These are phyloP conservation scores for Trichoderma asperelloides DNA, from an alignment of 495 filamentous ascomycete genomes.

Conservation along the genomic window DNA sequence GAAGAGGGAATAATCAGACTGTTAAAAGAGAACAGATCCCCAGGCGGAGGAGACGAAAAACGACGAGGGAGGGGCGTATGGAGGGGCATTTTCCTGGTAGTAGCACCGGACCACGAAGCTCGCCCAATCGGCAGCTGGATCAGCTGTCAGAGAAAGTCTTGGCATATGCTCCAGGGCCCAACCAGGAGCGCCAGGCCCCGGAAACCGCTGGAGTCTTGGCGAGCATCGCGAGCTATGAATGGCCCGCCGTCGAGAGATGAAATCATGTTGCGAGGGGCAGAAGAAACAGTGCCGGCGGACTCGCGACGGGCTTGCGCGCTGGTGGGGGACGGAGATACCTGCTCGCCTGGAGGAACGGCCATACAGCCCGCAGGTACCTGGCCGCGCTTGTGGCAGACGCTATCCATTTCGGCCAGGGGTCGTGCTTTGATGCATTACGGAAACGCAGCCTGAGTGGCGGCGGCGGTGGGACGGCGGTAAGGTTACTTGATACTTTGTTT, in stretches of 20 bases:
- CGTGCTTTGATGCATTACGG: not conserved
- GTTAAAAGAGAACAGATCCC: not conserved
- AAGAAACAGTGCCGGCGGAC: not conserved
- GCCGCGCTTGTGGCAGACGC: not conserved
- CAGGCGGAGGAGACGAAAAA: not conserved
- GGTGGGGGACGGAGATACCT: not conserved
- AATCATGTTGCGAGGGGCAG: not conserved
- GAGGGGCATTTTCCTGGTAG: conserved; percentile 6
- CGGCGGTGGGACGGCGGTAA: not conserved
- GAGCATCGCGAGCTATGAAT: not conserved
- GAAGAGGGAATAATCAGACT: not conserved
- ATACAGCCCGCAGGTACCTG: not conserved
- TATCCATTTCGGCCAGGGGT: not conserved
- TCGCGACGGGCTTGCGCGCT: not conserved
- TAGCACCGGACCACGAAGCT: not conserved
- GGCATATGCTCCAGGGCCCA: not conserved
- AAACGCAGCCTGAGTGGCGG: not conserved
- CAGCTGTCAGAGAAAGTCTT: not conserved
- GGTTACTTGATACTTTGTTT: conserved; percentile 7
- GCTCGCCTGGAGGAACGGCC: not conserved
- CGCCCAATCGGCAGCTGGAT: not conserved
- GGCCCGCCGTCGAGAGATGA: not conserved
- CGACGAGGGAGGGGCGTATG: not conserved
- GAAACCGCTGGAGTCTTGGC: not conserved
- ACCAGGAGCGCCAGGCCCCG: not conserved